Evolutionary conservation across 1,284 basidiomycete species (phyloP), one percentile per base, ranked within the genome.

Genomic region (Heterobasidion annosum): DNA sequence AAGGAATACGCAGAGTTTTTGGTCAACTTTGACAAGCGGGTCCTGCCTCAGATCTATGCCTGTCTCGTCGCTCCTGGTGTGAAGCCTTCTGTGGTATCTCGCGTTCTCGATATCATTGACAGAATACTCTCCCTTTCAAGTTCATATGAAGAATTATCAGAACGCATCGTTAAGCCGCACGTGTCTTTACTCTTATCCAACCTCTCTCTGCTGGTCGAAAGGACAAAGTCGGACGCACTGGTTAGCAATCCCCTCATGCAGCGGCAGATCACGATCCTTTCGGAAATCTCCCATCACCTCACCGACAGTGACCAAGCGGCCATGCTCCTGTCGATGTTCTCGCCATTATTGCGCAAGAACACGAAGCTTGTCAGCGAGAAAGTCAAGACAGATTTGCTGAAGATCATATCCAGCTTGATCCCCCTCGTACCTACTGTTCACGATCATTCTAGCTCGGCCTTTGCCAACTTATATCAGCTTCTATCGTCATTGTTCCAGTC

Each of bases 31-130:
- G 90, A 98, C 64, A 61, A 73, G 0, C 73, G 76, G 1, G 77
- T 90, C 1, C 69, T 99, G 13, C 85, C 85, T 5, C 86, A 90
- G 65, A 72, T 95, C 1, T 94, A 91, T 66, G 82, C 82, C 52
- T 94, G 91, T 63, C 74, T 99, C 34, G 74, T 87, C 1, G 88
- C 89, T 2, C 77, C 82, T 6, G 91, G 88, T 59, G 93, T 98
- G 67, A 98, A 98, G 70, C 85, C 93, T 0, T 71, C 82, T 0
- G 93, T 98, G 12, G 75, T 97, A 35, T 78, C 78, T 7, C 81
- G 82, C 52, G 79, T 98, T 8, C 89, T 98, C 61, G 95, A 98
- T 64, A 86, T 97, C 54, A 75, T 95, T 45, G 91, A 96, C 53
- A 77, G 78, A 32, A 69, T 97, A 0, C 72, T 98, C 19, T 72